Evolutionary conservation across 106 monocot genomes (phyloP).

Genomic region (Dendrobium chrysotoxum): DNA sequence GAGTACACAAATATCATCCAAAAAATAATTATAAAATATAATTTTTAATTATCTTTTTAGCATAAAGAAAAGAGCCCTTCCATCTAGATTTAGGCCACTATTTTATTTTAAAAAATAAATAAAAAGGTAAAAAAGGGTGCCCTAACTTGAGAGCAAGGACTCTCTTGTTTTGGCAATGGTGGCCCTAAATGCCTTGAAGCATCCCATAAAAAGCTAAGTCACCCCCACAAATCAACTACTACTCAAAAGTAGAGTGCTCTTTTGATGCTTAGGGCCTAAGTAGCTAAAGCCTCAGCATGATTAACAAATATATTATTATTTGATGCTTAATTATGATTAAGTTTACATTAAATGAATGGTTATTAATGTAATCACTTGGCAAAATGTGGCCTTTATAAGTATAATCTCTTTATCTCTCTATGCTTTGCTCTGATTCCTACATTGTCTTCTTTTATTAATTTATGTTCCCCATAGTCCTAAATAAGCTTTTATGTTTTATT

Average conservation of each 20-base stretch:
- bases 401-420: background rate
- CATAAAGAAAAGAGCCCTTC: background rate
- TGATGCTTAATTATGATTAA: background rate
- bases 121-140: no score
- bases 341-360: background rate
- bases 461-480: background rate
- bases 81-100: background rate
- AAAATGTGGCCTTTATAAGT: background rate
- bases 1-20: background rate
- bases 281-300: background rate
- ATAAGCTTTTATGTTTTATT: background rate
- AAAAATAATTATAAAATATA: conserved; percentile 1
- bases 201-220: conserved; percentile 1
- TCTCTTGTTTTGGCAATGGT: no score
- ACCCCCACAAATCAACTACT: background rate
- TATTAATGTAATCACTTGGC: background rate
- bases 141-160: no score
- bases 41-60: background rate
- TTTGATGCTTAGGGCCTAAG: conserved; percentile 10
- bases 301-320: conserved; percentile 5
- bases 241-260: background rate
- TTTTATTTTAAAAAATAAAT: no score
- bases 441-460: background rate
- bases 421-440: background rate
- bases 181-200: no score